phyloP scores from a whole-genome alignment of 768 basidiomycete species.

The Rubroboletus pulcherrimus region DNA sequence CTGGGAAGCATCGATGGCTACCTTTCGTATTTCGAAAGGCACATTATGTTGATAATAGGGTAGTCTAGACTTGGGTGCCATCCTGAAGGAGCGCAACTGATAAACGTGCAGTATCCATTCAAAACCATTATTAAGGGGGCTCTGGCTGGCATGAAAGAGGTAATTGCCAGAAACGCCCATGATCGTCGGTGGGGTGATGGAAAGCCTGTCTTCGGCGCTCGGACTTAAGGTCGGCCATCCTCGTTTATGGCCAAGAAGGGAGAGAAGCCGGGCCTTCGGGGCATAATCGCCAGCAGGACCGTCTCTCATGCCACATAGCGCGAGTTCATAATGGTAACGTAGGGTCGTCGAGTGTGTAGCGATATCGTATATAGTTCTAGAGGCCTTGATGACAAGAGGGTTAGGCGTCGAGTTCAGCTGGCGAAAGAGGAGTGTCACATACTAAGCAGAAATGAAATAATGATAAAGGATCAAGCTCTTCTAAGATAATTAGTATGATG shows the following conservation, averaged over 20 bases:
- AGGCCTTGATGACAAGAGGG: constrained; percentile 20
- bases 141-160: constrained; percentile 34
- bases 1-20: constrained; percentile 31
- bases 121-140: constrained; percentile 28
- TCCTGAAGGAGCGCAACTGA: constrained; percentile 32
- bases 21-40: constrained; percentile 32
- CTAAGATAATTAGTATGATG: constrained; percentile 29
- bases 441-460: constrained; percentile 32
- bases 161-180: constrained; percentile 31
- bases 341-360: constrained; percentile 24
- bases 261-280: constrained; percentile 24
- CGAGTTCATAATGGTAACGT: constrained; percentile 33
- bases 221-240: constrained; percentile 33
- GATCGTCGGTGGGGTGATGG: constrained; percentile 31
- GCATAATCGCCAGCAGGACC: constrained; percentile 20
- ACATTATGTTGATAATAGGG: constrained; percentile 31
- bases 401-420: neutral
- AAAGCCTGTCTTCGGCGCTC: constrained; percentile 29
- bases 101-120: constrained; percentile 33
- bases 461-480: constrained; percentile 33
- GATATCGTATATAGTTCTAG: constrained; percentile 18
- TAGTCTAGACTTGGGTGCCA: constrained; percentile 22
- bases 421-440: neutral
- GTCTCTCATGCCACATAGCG: constrained; percentile 29
- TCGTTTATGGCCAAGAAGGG: constrained; percentile 30